Evolutionary conservation across 352 stramenopile genomes (phyloP).

Genomic region (Phytophthora citricola): DNA sequence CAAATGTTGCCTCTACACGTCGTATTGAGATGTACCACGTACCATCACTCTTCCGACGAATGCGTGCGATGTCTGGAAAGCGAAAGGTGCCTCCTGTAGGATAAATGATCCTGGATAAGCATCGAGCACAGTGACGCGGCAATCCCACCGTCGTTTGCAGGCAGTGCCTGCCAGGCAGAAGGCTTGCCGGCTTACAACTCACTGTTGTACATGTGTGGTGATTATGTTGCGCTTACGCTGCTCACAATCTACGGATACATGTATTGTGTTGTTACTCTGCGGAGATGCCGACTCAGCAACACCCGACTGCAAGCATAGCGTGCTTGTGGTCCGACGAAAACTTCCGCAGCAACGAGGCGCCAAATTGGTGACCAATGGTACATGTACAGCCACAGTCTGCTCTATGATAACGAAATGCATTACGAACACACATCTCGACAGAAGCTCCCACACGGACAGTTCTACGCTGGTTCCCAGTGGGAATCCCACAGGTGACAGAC

Average conservation of each 20-base stretch:
- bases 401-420: neutral
- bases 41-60: conserved; percentile 4
- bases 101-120: too few species aligned
- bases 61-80: neutral
- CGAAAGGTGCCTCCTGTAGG: too few species aligned
- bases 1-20: neutral
- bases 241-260: neutral
- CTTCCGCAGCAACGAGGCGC: too few species aligned
- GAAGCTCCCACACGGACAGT: neutral
- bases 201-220: too few species aligned
- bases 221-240: neutral
- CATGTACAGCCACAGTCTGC: too few species aligned
- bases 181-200: too few species aligned
- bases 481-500: neutral
- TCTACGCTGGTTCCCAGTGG: conserved; percentile 5
- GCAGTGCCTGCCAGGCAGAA: too few species aligned
- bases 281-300: too few species aligned
- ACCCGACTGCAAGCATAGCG: neutral
- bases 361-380: too few species aligned
- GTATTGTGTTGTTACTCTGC: neutral
- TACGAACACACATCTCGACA: neutral
- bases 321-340: neutral
- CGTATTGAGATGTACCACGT: neutral
- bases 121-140: too few species aligned
- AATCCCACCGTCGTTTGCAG: too few species aligned